phyloP scores from a whole-genome alignment of 495 filamentous ascomycete species.

The Cairneyella variabilis region DNA sequence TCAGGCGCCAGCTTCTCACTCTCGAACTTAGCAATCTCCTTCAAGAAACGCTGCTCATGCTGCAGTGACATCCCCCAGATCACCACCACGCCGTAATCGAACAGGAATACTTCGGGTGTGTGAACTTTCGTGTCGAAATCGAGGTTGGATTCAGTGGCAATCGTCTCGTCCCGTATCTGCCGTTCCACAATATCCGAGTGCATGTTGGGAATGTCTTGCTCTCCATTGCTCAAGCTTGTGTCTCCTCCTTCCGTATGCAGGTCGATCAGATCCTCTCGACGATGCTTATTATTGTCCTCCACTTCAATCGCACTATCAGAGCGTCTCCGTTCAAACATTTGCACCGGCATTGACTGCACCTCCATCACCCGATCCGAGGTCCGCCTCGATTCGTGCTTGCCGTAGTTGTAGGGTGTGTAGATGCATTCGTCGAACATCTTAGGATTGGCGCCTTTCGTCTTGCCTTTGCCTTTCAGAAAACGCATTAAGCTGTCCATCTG shows the following conservation, averaged over 20 bases:
- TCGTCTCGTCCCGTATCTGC: constrained; percentile 15
- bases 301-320: constrained; percentile 60
- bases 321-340: constrained; percentile 58
- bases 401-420: constrained; percentile 86
- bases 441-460: constrained; percentile 71
- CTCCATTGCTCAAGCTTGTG: constrained; percentile 29
- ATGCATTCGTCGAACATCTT: constrained; percentile 96
- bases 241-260: constrained; percentile 36
- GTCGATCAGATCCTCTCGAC: constrained; percentile 51
- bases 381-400: neutral
- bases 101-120: constrained; percentile 91
- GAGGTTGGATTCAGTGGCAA: constrained; percentile 23
- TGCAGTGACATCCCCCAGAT: constrained; percentile 93
- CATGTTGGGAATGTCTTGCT: constrained; percentile 22
- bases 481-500: constrained; percentile 81
- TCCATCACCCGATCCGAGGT: constrained; percentile 31
- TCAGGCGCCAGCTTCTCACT: constrained; percentile 80
- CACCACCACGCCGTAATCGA: constrained; percentile 99
- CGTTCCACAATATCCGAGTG: constrained; percentile 15
- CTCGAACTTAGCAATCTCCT: constrained; percentile 95
- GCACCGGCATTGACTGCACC: constrained; percentile 35
- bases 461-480: constrained; percentile 78
- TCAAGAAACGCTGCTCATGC: constrained; percentile 83
- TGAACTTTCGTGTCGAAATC: constrained; percentile 76
- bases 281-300: constrained; percentile 42